Conservation (phyloP, 2,329 filamentous ascomycete genomes). For the Fusarium equiseti region DNA sequence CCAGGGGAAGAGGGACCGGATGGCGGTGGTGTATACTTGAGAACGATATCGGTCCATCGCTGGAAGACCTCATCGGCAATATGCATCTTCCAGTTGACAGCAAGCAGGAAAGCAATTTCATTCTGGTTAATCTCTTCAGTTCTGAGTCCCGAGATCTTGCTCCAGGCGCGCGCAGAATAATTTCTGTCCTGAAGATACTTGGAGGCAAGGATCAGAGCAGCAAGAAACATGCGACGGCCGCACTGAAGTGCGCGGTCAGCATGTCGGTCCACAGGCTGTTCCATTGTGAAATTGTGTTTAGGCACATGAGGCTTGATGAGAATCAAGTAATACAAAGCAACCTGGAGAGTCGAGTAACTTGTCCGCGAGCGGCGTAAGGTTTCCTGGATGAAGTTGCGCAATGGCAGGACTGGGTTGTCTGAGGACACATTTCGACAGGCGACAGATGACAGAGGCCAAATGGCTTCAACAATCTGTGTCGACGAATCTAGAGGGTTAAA, state of each 20-base stretch:
- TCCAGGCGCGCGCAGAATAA: constrained; percentile 97
- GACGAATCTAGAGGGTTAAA: constrained; percentile 80
- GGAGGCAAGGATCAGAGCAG: constrained; percentile 93
- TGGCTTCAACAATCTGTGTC: constrained; percentile 95
- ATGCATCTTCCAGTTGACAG: constrained; percentile 95
- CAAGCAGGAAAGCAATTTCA: constrained; percentile 89
- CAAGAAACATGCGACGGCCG: constrained; percentile 96
- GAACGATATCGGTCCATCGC: constrained; percentile 92
- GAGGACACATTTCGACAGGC: constrained; percentile 79
- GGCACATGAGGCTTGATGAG: constrained; percentile 93
- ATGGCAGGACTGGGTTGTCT: constrained; percentile 82
- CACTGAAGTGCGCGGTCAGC: constrained; percentile 88
- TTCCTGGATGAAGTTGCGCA: constrained; percentile 97
- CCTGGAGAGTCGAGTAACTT: constrained; percentile 96
- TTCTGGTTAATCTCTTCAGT: constrained; percentile 96
- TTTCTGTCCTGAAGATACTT: constrained; percentile 99
- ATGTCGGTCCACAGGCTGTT: constrained; percentile 80
- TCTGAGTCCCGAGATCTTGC: constrained; percentile 97
- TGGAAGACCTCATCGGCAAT: constrained; percentile 90
- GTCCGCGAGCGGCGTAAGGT: constrained; percentile 94
- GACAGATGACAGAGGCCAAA: constrained; percentile 92
- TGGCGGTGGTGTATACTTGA: constrained; percentile 83
- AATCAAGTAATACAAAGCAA: constrained; percentile 95
- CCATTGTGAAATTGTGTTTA: constrained; percentile 84
- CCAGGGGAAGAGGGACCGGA: constrained; percentile 66